Base-by-base conservation (phyloP, 257 asterid species). In the Solanum raphanifolium region DNA sequence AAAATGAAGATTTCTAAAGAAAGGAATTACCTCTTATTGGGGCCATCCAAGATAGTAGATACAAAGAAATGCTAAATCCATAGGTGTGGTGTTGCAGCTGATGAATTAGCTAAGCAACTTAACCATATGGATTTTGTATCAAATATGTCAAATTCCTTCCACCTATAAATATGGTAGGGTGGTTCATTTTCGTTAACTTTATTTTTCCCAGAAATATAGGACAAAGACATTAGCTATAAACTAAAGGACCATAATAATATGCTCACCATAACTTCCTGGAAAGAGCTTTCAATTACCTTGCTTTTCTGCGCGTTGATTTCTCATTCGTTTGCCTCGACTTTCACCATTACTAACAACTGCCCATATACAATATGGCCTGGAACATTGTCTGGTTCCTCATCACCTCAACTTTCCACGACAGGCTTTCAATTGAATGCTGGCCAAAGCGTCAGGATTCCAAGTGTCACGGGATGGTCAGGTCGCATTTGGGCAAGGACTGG, bases 401-500 rank as follows among this genome's bases (percentile, higher is more conserved):
- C 97, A 9, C 93, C 98, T 12, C 94, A 88, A 25, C 93, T 96
- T 72, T 91, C 98, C 9, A 83, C 95, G 16, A 96, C 99, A 0
- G 98, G 99, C 38, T 96, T 95, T 87, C 95, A 90, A 21, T 36
- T 96, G 87, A 92, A 94, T 35, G 84, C 95, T 1, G 98, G 97
- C 31, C 93, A 92, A 55, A 94, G 93, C 34, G 87, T 92, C 48
- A 52, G 89, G 1, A 92, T 95, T 36, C 95, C 97, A 18, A 88
- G 87, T 10, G 82, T 69, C 58, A 94, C 98, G 0, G 96, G 98
- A 13, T 96, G 98, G 98, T 93, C 99, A 0, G 99, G 99, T 72
- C 93, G 96, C 35, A 92, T 96, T 3, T 94, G 98, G 99, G 99
- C 94, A 16, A 93, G 98, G 87, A 96, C 99, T 12, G 95, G 97